A percentile compares a stretch with the other conserved stretches of the same genome.
Conservation (phyloP, 108 stramenopile genomes). For the Nitzschia inconspicua region DNA sequence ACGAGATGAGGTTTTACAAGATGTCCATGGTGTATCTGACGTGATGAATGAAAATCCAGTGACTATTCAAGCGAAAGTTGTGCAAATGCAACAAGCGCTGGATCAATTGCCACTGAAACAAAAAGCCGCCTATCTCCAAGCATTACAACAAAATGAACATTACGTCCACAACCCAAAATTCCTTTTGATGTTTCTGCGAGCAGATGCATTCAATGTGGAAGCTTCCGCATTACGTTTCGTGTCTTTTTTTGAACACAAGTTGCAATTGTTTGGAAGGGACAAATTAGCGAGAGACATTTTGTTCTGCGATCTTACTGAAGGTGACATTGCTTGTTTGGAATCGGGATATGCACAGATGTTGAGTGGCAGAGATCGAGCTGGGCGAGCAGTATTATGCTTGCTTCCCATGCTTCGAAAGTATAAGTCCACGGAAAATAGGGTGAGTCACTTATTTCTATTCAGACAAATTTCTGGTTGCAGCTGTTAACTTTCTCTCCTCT, state of each 20-base stretch:
- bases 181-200: constrained; percentile 20
- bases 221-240: constrained; percentile 16
- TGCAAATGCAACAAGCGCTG: constrained; percentile 5
- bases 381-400: constrained; percentile 9
- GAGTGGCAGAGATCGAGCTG: constrained; percentile 19
- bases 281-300: constrained; percentile 14
- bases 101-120: neutral
- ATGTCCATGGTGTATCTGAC: constrained; percentile 23
- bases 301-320: constrained; percentile 12
- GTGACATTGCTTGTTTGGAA: constrained; percentile 23
- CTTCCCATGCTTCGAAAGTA: constrained; percentile 17
- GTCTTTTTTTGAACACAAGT: constrained; percentile 17
- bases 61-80: neutral
- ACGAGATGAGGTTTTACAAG: constrained; percentile 21
- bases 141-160: neutral
- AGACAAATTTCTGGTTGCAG: neutral
- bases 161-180: constrained; percentile 7
- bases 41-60: constrained; percentile 3
- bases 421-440: constrained; percentile 6
- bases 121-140: constrained; percentile 17
- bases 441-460: neutral
- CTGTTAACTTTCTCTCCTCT: neutral
- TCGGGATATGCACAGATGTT: constrained; percentile 26
- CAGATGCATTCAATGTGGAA: constrained; percentile 9
- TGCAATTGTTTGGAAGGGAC: constrained; percentile 23